Percentiles rank a stretch among this genome's conserved stretches.
phyloP scores from a whole-genome alignment of 345 rosid genomes.

The Xanthoceras sorbifolium region DNA sequence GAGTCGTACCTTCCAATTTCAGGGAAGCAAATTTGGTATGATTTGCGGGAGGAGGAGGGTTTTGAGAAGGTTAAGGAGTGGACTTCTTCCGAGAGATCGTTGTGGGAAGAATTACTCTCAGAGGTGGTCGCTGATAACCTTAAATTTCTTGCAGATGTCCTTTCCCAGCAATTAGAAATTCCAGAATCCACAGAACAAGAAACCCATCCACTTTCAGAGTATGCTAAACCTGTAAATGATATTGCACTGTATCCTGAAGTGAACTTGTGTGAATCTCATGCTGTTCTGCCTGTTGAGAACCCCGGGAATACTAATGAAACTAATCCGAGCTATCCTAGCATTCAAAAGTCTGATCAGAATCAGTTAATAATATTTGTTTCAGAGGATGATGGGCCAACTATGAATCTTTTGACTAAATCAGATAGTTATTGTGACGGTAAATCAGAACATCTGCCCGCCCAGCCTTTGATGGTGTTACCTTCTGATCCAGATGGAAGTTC shows the following conservation, averaged over 20 bases:
- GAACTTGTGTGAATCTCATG: slow-evolving; percentile 7
- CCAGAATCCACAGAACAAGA: slow-evolving; percentile 24
- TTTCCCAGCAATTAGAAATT: slow-evolving; percentile 27
- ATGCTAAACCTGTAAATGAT: slow-evolving; percentile 19
- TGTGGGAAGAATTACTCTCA: slow-evolving; percentile 46
- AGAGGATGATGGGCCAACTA: slow-evolving; percentile 12
- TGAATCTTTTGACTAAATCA: slow-evolving; percentile 26
- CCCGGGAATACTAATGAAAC: background rate
- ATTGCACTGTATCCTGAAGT: slow-evolving; percentile 8
- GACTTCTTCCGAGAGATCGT: slow-evolving; percentile 43
- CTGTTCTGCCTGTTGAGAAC: slow-evolving; percentile 11
- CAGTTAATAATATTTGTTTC: slow-evolving; percentile 6
- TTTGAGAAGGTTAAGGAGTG: slow-evolving; percentile 53
- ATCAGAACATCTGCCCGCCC: slow-evolving; percentile 22
- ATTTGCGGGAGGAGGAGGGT: slow-evolving; percentile 49
- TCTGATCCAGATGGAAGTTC: slow-evolving; percentile 29
- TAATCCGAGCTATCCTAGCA: background rate
- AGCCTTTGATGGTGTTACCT: slow-evolving; percentile 27
- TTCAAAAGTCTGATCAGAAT: slow-evolving; percentile 13
- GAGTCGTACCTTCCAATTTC: slow-evolving; percentile 53
- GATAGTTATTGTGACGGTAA: slow-evolving; percentile 25
- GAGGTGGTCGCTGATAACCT: slow-evolving; percentile 56
- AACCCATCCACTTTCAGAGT: slow-evolving; percentile 4
- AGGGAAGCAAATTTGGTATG: slow-evolving; percentile 75
- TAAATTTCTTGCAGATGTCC: slow-evolving; percentile 28